Base-by-base conservation (phyloP, 768 basidiomycete genomes). In the Chalciporus piperatus region DNA sequence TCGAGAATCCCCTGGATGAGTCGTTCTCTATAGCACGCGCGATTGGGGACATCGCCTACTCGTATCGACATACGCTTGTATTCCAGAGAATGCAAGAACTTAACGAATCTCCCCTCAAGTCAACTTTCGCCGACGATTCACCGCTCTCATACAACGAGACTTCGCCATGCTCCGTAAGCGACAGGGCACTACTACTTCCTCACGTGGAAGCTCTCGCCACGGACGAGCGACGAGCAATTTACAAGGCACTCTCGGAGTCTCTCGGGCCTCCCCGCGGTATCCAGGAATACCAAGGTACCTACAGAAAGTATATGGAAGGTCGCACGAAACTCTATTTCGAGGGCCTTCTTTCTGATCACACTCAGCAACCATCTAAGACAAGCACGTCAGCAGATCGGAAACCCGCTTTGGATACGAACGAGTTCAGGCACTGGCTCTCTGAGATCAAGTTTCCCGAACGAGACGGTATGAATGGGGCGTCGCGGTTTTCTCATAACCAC, bases 261-360 rank as follows among this genome's bases (percentile, higher is more conserved):
- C 73, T 85, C 45, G 77, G 76, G 13, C 72, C 74, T 50, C 69
- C 74, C 17, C 50, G 62, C 28, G 76, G 76, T 38, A 70, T 81
- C 39, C 73, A 77, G 53, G 80, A 83, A 60, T 73, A 70, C 40
- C 72, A 76, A 51, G 80, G 79, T 19, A 75, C 76, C 9, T 84
- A 85, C 61, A 71, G 70, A 52, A 66, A 70, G 44, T 73, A 75
- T 57, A 83, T 81, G 81, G 69, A 75, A 47, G 71, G 75, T 45
- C 76, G 72, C 56, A 67, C 70, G 20, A 71, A 71, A 50, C 66
- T 72, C 27, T 81, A 78, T 62, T 81, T 73, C 52, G 75, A 82
- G 48, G 71, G 71, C 11, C 64, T 79, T 41, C 51, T 65, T 41
- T 57, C 59, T 20, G 52, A n/a, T 46, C 61, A 48, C 17, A 39